Evolutionary conservation across 352 stramenopile species (phyloP).

Genomic region (Phytophthora cactorum): DNA sequence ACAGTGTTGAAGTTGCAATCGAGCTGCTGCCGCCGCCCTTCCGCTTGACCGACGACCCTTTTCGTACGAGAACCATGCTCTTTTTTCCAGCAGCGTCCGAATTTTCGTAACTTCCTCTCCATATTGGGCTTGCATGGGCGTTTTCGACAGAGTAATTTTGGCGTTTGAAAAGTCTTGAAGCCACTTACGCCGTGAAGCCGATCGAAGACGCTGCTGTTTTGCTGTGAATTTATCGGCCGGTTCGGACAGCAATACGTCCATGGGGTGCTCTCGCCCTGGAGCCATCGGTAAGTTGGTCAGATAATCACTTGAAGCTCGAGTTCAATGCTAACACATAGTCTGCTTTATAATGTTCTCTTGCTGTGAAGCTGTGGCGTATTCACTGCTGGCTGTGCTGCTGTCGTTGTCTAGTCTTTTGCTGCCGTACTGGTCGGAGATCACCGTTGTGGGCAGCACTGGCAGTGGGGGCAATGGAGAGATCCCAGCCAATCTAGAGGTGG

Average conservation of each 20-base stretch:
- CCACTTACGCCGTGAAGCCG: no score
- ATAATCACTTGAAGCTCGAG: neutral
- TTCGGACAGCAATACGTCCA: conserved; percentile 5
- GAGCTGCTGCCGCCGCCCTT: conserved; percentile 17
- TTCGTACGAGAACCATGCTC: conserved; percentile 25
- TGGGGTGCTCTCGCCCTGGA: conserved; percentile 61
- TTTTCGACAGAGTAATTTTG: conserved; percentile 31
- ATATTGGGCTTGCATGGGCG: neutral
- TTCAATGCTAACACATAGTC: neutral
- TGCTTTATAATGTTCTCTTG: neutral
- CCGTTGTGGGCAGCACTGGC: conserved; percentile 13
- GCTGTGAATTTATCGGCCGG: neutral
- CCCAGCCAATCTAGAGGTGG: conserved; percentile 46
- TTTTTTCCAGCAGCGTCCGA: neutral
- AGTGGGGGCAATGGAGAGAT: conserved; percentile 7
- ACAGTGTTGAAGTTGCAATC: conserved; percentile 29
- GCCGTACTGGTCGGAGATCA: conserved; percentile 63
- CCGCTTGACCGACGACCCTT: conserved; percentile 22
- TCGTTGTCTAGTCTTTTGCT: conserved; percentile 49
- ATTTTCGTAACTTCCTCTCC: no score
- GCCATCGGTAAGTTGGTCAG: conserved; percentile 38
- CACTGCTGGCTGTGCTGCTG: conserved; percentile 39
- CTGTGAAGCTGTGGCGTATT: conserved; percentile 41
- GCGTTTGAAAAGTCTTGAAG: neutral
- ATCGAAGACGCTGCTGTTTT: conserved; percentile 7